phyloP scores from a whole-genome alignment of 345 rosid genomes.

The Durio zibethinus region DNA sequence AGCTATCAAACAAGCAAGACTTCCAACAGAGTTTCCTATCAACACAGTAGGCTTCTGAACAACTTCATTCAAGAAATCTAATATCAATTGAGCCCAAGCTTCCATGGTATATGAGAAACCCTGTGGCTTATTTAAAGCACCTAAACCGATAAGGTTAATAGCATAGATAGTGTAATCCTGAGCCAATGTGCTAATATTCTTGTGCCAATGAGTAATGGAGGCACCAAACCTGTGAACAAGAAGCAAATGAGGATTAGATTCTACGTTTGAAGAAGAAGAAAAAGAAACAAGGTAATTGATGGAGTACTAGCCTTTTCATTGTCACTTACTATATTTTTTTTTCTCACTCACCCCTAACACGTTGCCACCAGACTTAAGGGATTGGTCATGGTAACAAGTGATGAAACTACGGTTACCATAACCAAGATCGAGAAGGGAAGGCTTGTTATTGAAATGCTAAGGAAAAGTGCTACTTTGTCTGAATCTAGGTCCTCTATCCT shows the following conservation, averaged over 20 bases:
- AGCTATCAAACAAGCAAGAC: conserved; percentile 92
- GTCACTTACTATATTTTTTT: conserved; percentile 48
- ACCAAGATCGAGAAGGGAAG: not conserved
- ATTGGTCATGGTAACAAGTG: not conserved
- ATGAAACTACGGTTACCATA: not conserved
- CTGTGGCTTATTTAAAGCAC: conserved; percentile 73
- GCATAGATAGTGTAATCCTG: conserved; percentile 63
- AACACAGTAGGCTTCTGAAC: conserved; percentile 70
- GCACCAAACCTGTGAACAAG: conserved; percentile 94
- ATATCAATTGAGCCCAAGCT: conserved; percentile 47
- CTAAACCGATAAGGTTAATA: conserved; percentile 83
- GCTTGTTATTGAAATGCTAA: not conserved
- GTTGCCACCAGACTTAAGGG: not conserved
- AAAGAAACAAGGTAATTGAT: conserved; percentile 63
- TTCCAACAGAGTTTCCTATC: conserved; percentile 86
- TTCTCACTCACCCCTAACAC: conserved; percentile 44
- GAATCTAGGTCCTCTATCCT: not conserved
- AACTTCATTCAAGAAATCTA: conserved; percentile 70
- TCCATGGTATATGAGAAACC: conserved; percentile 72
- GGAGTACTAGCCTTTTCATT: conserved; percentile 66
- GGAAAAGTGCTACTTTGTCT: not conserved
- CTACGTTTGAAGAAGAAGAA: conserved; percentile 32
- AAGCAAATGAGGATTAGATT: conserved; percentile 46
- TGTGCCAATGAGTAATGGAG: conserved; percentile 89
- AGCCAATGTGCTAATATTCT: conserved; percentile 63